Base-by-base conservation (phyloP, 2,329 filamentous ascomycete species). In the Aspergillus niger region DNA sequence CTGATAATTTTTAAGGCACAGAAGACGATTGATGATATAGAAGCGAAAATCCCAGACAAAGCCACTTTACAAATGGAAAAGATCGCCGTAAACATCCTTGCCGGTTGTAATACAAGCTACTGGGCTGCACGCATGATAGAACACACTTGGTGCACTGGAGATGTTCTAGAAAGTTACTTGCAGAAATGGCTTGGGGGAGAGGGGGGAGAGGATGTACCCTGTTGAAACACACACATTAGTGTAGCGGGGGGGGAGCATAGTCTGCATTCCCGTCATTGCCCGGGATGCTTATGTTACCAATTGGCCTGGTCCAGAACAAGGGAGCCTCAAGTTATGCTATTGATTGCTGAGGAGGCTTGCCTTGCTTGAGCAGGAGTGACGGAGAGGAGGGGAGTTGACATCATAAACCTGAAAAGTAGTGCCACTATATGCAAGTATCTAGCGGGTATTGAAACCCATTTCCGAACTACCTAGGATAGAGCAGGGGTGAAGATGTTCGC, bases 221-320 rank as follows among this genome's bases (percentile, higher is more conserved):
- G 59, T 57, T 60, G 32, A 65, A 58, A 59, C 59, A 50, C 57
- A 58, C 64, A 68, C 70, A 74, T 74, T 74, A 74, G 73, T 68
- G 67, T 62, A 55, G 67, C 72, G 70, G 70, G 73, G 72, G 17
- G 73, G 72, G 73, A 72, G 69, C 56, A 69, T 32, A 43, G 62
- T 63, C 47, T 68, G 68, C 71, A 71, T 58, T 62, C 63, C 69
- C 70, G 70, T 44, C 22, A 60, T 69, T 36, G 41, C 50, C 51
- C 58, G 53, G 36, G 55, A 60, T 64, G 57, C 60, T 52, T 54
- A 64, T 62, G 59, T 24, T 59, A 54, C 39, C 30, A 60, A 55
- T 32, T 47, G 55, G 44, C 44, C 49, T 55, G 50, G 41, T 7
- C n/a, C 39, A 55, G 41, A n/a, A 30, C 22, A 51, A n/a, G 32